These are phyloP conservation scores for Dorcoceras hygrometricum DNA, from an alignment of 257 asterid species.

Conservation along the genomic window DNA sequence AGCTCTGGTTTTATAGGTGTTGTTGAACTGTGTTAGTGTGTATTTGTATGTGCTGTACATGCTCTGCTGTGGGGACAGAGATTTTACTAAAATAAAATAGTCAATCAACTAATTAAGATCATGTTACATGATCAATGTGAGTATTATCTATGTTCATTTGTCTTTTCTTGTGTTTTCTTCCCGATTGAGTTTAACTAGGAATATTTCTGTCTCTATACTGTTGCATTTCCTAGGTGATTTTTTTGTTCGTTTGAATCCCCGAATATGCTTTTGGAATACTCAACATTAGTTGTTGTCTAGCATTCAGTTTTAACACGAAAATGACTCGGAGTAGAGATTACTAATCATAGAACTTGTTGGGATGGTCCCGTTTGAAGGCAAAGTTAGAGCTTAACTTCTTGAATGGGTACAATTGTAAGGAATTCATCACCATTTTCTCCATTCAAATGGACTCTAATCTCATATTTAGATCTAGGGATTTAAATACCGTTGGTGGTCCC, in stretches of 20 bases:
- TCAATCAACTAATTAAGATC: background rate
- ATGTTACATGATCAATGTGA: background rate
- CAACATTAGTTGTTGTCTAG: background rate
- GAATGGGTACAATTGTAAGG: too few species aligned
- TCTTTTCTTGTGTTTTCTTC: background rate
- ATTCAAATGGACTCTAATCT: too few species aligned
- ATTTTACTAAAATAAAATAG: conserved; percentile 29
- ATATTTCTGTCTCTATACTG: background rate
- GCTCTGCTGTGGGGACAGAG: background rate
- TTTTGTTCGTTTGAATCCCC: background rate
- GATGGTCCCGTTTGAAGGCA: background rate
- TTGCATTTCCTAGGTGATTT: background rate
- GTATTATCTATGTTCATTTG: background rate
- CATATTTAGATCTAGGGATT: too few species aligned
- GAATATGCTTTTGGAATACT: background rate
- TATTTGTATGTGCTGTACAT: background rate
- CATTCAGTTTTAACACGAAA: background rate
- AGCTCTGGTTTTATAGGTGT: background rate
- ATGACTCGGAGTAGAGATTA: background rate
- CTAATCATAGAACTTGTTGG: background rate
- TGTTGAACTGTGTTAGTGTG: background rate
- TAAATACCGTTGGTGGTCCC: too few species aligned
- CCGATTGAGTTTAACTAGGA: background rate
- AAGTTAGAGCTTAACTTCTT: too few species aligned
- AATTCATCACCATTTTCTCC: too few species aligned